Base-by-base conservation (phyloP, 2,329 filamentous ascomycete species). In the Pseudogymnoascus destructans region DNA sequence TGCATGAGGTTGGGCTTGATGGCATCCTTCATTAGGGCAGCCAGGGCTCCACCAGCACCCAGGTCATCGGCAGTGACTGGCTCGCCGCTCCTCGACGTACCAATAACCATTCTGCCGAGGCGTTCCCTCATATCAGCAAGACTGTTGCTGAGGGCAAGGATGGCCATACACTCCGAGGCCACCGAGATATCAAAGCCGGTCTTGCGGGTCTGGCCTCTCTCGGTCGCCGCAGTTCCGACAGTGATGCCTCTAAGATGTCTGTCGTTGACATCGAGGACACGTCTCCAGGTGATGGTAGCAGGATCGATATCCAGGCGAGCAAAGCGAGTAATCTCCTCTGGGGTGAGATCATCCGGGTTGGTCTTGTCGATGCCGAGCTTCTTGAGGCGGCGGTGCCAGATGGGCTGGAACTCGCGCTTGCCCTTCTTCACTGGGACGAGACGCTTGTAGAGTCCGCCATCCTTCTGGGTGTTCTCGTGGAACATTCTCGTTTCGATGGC, bases 1-100 rank as follows among this genome's bases (percentile, higher is more conserved):
- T 98, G 93, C 93, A 98, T 97, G 63, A 98, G 77, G 74, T 96
- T 98, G 60, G 93, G 93, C 79, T 98, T 98, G 75, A 97, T 95
- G 59, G 93, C 91, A 73, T 98, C 93, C 75, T 87, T 93, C 88
- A 98, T 96, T 67, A 98, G 78, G 27, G 91, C 92, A 42, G 93
- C 90, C 63, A 98, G 77, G 56, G 93, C 93, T 66, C 93, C 93
- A 58, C 91, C 91, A 17, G 85, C 89, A 64, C 93, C 93, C 67
- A 98, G 83, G 69, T 98, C 93, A 69, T 98, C 93, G 68, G 90
- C 95, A 60, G 93, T 97, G 54, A 98, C 86, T 1, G 93, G 89
- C 61, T 97, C 91, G 55, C 93, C 93, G 64, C 76, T 78, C 67
- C 79, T 84, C 40, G 91, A 96, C 61, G 86, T 91, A 59, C 89